phyloP scores from a whole-genome alignment of 1,284 basidiomycete species.

The Austropuccinia psidii region DNA sequence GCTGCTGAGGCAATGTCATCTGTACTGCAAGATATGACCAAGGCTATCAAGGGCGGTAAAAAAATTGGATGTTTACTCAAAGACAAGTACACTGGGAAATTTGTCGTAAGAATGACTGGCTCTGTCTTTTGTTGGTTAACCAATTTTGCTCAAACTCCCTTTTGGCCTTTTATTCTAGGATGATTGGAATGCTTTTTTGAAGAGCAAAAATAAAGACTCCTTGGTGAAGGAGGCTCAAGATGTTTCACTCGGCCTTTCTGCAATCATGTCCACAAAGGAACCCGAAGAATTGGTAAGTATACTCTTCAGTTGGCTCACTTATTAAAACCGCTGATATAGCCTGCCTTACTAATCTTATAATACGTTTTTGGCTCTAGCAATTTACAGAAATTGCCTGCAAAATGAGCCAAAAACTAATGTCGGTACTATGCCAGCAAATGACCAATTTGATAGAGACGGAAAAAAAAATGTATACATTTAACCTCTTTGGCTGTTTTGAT shows the following conservation, averaged over 20 bases:
- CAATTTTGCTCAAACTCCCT: not conserved
- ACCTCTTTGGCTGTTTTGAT: not conserved
- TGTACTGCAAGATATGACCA: not conserved
- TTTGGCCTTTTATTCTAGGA: conserved; percentile 25
- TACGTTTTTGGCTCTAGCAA: not conserved
- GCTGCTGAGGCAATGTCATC: conserved; percentile 12
- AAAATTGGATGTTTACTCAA: conserved; percentile 65
- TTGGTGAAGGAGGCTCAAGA: conserved; percentile 58
- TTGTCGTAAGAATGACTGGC: conserved; percentile 66
- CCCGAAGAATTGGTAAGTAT: conserved; percentile 59
- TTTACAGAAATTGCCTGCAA: conserved; percentile 54
- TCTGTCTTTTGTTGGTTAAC: conserved; percentile 46
- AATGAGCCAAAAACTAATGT: conserved; percentile 75
- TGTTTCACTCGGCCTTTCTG: conserved; percentile 65
- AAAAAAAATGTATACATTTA: conserved; percentile 57
- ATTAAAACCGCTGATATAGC: too few relatives aligned
- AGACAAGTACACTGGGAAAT: conserved; percentile 69
- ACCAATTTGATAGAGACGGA: conserved; percentile 85
- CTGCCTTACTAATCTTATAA: conserved; percentile 6
- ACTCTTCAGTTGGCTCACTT: not conserved
- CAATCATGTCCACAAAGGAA: conserved; percentile 78
- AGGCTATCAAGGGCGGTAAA: not conserved
- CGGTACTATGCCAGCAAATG: conserved; percentile 80
- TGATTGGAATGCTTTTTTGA: conserved; percentile 52
- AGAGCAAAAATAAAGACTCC: not conserved